These are phyloP conservation scores for Paxillus rubicundulus DNA, from an alignment of 768 basidiomycete genomes.

Conservation along the genomic window DNA sequence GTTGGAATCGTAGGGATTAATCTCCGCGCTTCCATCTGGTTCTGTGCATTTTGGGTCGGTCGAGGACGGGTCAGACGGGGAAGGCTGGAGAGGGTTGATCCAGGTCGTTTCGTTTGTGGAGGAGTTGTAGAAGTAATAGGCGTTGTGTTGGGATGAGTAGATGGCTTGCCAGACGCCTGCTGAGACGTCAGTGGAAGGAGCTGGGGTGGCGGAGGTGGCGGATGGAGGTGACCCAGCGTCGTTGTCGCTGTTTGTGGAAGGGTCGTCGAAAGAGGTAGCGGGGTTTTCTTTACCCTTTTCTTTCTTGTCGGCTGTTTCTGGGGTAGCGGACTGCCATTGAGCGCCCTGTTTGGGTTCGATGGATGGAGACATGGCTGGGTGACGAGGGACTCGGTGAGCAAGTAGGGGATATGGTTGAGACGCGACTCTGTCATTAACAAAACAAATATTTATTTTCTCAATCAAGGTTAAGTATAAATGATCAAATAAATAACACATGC, in stretches of 20 bases:
- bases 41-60: conserved; percentile 17
- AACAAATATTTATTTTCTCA: conserved; percentile 11
- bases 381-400: too few relatives aligned
- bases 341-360: conserved; percentile 2
- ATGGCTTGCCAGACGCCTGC: conserved; percentile 72
- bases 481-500: neutral
- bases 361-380: conserved; percentile 14
- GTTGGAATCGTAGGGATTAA: conserved; percentile 30
- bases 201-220: conserved; percentile 3
- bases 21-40: conserved; percentile 13
- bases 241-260: neutral
- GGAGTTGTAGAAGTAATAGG: conserved; percentile 85
- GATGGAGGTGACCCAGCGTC: conserved; percentile 1
- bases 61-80: conserved; percentile 25
- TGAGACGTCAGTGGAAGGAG: conserved; percentile 19
- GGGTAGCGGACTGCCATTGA: neutral
- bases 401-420: too few relatives aligned
- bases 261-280: neutral
- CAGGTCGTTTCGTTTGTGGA: conserved; percentile 79
- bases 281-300: conserved; percentile 4
- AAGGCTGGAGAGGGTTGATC: conserved; percentile 65
- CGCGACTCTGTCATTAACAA: too few relatives aligned
- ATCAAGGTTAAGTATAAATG: conserved; percentile 1
- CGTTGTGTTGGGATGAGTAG: conserved; percentile 70
- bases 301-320: neutral